Base-by-base conservation (phyloP, 2,329 filamentous ascomycete species). In the Chaetothyriales sp. region DNA sequence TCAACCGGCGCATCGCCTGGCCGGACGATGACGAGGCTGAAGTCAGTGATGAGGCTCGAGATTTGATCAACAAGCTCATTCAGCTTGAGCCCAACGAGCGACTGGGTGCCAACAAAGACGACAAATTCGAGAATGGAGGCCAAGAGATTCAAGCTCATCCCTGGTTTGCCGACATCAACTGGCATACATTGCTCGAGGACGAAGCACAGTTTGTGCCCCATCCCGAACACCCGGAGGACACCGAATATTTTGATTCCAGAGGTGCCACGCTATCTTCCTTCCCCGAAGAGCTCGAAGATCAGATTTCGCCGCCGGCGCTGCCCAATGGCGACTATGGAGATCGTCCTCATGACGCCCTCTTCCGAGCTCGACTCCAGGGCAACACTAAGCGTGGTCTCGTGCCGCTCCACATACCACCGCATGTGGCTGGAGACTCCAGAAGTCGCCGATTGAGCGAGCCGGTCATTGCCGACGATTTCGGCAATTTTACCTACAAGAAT, bases 401-500 rank as follows among this genome's bases (percentile, higher is more conserved):
- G 82, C 92, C 92, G 4, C 72, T 98, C 4, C 90, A 95, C 61
- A 98, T 98, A 46, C 92, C 92, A 33, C 89, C 90, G 5, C 92
- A 98, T 65, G 90, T 98, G 28, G 59, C 58, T 37, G 84, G 92
- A 45, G 94, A 98, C 67, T 78, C 85, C 49, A 87, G 94, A 63
- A 89, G 81, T 60, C 80, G 92, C 57, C 78, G 92, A 60, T 75
- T 97, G 43, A 97, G 90, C 66, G 92, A 98, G 67, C 92, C 92
- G 1, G 82, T 90, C 15, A 78, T 81, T 29, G 77, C 83, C 0
- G 92, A 98, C 66, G 94, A 98, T 65, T 98, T 98, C 73, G 92
- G 92, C 29, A 89, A 81, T 56, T 98, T 98, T 68, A 81, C 88
- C 43, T 98, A 95, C 75, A 98, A 98, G 71, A 98, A 98, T 62